Conservation (phyloP, 768 basidiomycete species). For the Leccinum subgranulosum region DNA sequence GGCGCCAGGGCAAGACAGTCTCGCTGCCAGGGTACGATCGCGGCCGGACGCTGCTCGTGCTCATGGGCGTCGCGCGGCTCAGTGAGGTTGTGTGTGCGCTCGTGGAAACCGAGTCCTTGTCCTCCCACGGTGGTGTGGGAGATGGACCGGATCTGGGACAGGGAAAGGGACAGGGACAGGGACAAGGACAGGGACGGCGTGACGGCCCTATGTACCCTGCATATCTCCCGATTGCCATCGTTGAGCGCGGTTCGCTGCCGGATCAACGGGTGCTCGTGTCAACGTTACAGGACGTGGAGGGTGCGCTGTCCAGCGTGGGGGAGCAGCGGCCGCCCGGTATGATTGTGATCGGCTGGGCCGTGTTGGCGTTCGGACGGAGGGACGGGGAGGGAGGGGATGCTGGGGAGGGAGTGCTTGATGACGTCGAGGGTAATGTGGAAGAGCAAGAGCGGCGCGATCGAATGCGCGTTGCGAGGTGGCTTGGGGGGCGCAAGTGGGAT, state of each 20-base stretch:
- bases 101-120: slow-evolving; percentile 10
- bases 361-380: slow-evolving; percentile 53
- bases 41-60: slow-evolving; percentile 71
- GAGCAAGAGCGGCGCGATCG: slow-evolving; percentile 25
- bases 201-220: slow-evolving; percentile 65
- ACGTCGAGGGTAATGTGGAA: slow-evolving; percentile 24
- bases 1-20: slow-evolving; percentile 78
- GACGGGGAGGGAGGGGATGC: slow-evolving; percentile 41
- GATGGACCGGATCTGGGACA: too few relatives aligned
- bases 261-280: slow-evolving; percentile 86
- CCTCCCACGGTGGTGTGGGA: too few relatives aligned
- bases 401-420: slow-evolving; percentile 72
- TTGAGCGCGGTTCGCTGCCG: slow-evolving; percentile 91
- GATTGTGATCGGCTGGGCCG: slow-evolving; percentile 93
- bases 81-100: slow-evolving; percentile 67
- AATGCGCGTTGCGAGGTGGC: slow-evolving; percentile 54
- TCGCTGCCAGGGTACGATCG: slow-evolving; percentile 87
- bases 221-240: slow-evolving; percentile 82
- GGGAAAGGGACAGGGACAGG: too few relatives aligned
- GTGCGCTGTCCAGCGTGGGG: slow-evolving; percentile 68
- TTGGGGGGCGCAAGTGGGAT: slow-evolving; percentile 56
- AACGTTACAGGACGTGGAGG: slow-evolving; percentile 69
- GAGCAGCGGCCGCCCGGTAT: slow-evolving; percentile 95
- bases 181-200: slow-evolving; percentile 36
- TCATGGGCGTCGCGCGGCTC: slow-evolving; percentile 95